phyloP scores from a whole-genome alignment of 495 filamentous ascomycete genomes.

The Penicillium desertorum region DNA sequence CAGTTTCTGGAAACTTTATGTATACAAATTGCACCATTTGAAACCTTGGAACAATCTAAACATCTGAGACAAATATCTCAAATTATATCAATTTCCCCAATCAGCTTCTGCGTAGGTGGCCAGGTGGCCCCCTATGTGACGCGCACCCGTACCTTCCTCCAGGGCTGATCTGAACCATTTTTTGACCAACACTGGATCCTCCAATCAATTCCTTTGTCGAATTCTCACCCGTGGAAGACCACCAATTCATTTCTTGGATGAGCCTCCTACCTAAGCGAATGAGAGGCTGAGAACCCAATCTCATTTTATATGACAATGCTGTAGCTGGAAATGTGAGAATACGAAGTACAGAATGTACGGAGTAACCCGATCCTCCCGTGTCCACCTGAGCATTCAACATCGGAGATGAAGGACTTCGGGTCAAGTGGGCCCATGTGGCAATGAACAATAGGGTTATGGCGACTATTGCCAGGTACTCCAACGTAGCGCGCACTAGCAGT shows the following conservation, averaged over 20 bases:
- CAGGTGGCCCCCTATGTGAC: neutral
- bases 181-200: neutral
- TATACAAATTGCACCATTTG: neutral
- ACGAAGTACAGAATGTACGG: neutral
- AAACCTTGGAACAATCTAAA: neutral
- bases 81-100: neutral
- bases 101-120: neutral
- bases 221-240: neutral
- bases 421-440: neutral
- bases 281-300: neutral
- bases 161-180: constrained; percentile 1
- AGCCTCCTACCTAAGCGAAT: neutral
- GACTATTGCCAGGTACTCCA: neutral
- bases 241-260: neutral
- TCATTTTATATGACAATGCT: neutral
- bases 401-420: constrained; percentile 2
- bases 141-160: neutral
- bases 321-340: neutral
- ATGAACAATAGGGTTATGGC: constrained; percentile 3
- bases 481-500: constrained; percentile 1
- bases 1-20: constrained; percentile 3
- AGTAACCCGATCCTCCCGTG: neutral
- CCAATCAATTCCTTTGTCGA: constrained; percentile 1
- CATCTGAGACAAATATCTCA: neutral
- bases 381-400: neutral